Base-by-base conservation (phyloP, 2,329 filamentous ascomycete genomes). In the Rhynchosporium agropyri region DNA sequence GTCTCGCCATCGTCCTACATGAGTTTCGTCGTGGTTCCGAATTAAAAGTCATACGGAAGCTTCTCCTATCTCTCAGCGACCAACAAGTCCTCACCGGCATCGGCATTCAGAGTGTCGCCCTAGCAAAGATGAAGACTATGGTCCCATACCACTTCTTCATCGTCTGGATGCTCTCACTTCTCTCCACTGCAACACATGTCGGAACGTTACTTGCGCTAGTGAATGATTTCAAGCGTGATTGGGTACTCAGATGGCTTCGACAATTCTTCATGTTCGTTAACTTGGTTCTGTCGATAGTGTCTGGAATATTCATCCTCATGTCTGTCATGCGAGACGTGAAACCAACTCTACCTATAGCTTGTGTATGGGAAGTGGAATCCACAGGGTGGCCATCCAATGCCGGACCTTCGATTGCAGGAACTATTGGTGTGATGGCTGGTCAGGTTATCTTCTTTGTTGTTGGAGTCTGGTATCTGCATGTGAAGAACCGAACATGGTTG, bases 261-360 rank as follows among this genome's bases (percentile, higher is more conserved):
- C 85, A 89, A 71, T 76, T 83, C 28, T 80, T 89, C 68, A 89
- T 89, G 85, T 80, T 89, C 64, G 79, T 84, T 64, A 89, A 88
- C 74, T 76, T 89, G 65, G 79, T 79, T 0, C 79, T 89, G 13
- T 84, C 82, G 4, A 82, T 81, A 58, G 74, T 97, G 96, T 57
- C 92, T 82, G 72, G 98, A 96, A 82, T 99, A 91, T 80, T 99
- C 93, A 71, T 98, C 92, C 79, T 99, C 92, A 76, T 98, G 93
- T 72, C 97, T 76, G 77, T 98, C 91, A 83, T 97, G 94, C 72
- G 89, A 76, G 80, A 98, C 75, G 84, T 3, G 82, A 79, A 40
- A 84, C 85, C 7, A 73, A 82, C 83, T 0, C 74, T 89, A 38
- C 85, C 87, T 0, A 83, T 89, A 57, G 80, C 78, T 0, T 89